Conservation (phyloP, 148 eudicot genomes). For the Cornus florida region DNA sequence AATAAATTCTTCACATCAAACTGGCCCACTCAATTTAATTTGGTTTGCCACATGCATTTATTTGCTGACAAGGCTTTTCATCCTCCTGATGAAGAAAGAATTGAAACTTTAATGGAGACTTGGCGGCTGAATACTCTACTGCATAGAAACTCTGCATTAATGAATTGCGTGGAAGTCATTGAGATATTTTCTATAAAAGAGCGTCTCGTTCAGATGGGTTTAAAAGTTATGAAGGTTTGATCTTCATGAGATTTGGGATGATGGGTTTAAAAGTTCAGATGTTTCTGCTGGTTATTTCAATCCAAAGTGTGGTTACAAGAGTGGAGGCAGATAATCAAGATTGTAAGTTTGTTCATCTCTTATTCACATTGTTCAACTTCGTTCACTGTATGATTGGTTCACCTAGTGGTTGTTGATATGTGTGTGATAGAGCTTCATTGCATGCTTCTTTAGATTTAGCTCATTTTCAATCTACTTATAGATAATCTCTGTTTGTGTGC, state of each 20-base stretch:
- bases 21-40: too few species aligned
- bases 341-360: slow-evolving; percentile 34
- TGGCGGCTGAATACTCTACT: neutral
- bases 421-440: neutral
- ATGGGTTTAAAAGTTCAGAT: slow-evolving; percentile 35
- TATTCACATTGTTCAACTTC: neutral
- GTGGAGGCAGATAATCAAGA: slow-evolving; percentile 39
- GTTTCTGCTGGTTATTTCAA: slow-evolving; percentile 27
- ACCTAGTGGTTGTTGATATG: neutral
- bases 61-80: too few species aligned
- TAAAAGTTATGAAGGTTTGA: neutral
- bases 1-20: too few species aligned
- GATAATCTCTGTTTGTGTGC: neutral
- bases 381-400: neutral
- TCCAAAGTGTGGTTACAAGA: slow-evolving; percentile 25
- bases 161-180: too few species aligned
- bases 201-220: too few species aligned
- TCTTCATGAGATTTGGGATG: neutral
- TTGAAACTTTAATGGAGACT: neutral
- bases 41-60: too few species aligned
- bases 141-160: too few species aligned
- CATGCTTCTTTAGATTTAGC: neutral
- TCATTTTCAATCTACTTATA: neutral
- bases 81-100: too few species aligned
- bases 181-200: too few species aligned